Percentiles rank a stretch among this genome's conserved stretches.
phyloP scores from a whole-genome alignment of 2,329 filamentous ascomycete species.

The Sordariomycetes sp. region DNA sequence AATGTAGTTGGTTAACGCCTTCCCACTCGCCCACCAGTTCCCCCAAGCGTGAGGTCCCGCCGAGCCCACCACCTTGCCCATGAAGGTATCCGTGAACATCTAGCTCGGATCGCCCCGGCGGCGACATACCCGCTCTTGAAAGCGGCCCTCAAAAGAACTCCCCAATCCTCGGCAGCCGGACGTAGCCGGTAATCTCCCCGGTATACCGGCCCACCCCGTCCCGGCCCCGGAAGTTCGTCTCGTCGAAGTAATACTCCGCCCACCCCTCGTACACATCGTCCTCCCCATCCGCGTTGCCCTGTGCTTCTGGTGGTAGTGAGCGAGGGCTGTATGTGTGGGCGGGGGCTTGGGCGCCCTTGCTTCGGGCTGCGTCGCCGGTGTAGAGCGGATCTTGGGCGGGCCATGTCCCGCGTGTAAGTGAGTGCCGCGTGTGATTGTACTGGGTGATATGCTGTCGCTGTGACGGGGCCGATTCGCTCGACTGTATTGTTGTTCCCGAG shows the following conservation, averaged over 20 bases:
- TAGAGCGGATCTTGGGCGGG: background rate
- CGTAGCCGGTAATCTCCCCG: background rate
- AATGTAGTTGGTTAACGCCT: too few relatives aligned
- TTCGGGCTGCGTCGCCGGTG: background rate
- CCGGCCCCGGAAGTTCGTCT: slow-evolving; percentile 7
- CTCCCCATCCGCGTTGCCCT: slow-evolving; percentile 12
- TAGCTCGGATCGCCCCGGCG: too few relatives aligned
- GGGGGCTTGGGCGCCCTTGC: background rate
- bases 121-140: background rate
- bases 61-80: too few relatives aligned
- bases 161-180: slow-evolving; percentile 33
- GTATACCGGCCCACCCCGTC: slow-evolving; percentile 25
- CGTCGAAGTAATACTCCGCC: slow-evolving; percentile 21
- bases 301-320: slow-evolving; percentile 1
- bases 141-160: slow-evolving; percentile 13
- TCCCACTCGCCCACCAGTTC: too few relatives aligned
- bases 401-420: background rate
- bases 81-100: too few relatives aligned
- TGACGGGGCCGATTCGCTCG: background rate
- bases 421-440: background rate
- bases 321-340: too few relatives aligned
- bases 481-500: background rate
- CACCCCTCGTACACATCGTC: slow-evolving; percentile 12
- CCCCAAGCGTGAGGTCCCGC: too few relatives aligned
- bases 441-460: background rate